These are phyloP conservation scores for Nannochloris sp. DNA, from an alignment of 139 green algal species.

Conservation along the genomic window DNA sequence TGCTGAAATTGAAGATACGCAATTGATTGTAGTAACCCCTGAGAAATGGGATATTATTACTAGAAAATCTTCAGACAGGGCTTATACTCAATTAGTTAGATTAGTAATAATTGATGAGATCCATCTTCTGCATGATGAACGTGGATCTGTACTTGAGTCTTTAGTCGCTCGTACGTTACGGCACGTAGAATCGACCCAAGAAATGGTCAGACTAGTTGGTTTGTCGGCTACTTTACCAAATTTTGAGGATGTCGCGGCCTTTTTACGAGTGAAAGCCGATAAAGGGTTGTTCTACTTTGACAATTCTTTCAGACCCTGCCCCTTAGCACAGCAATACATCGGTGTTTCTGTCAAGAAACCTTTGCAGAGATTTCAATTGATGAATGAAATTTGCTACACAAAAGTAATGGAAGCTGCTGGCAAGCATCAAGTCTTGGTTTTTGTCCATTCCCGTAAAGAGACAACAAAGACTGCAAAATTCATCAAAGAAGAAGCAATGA, in stretches of 20 bases:
- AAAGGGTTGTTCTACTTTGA: slow-evolving; percentile 97
- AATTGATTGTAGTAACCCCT: slow-evolving; percentile 96
- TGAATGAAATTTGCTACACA: slow-evolving; percentile 98
- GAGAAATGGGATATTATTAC: slow-evolving; percentile 99
- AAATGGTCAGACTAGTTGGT: slow-evolving; percentile 91
- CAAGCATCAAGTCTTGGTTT: slow-evolving; percentile 94
- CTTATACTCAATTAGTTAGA: slow-evolving; percentile 85
- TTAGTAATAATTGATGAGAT: slow-evolving; percentile 99
- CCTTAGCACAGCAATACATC: slow-evolving; percentile 94
- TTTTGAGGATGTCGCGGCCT: slow-evolving; percentile 91
- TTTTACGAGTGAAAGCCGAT: slow-evolving; percentile 84
- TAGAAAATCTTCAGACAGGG: slow-evolving; percentile 79
- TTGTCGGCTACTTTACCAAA: slow-evolving; percentile 96
- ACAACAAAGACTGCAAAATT: slow-evolving; percentile 91
- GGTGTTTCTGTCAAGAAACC: slow-evolving; percentile 94
- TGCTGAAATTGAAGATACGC: slow-evolving; percentile 86
- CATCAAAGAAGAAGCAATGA: slow-evolving; percentile 75
- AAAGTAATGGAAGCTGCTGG: slow-evolving; percentile 90
- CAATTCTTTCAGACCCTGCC: slow-evolving; percentile 88
- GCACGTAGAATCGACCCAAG: slow-evolving; percentile 78
- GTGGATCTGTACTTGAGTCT: slow-evolving; percentile 90
- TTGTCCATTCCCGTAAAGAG: slow-evolving; percentile 98
- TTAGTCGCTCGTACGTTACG: slow-evolving; percentile 92
- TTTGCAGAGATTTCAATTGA: slow-evolving; percentile 97
- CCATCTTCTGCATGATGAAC: slow-evolving; percentile 94